These are phyloP conservation scores for Ramularia endophylla DNA, from an alignment of 2,329 filamentous ascomycete genomes.

Conservation along the genomic window DNA sequence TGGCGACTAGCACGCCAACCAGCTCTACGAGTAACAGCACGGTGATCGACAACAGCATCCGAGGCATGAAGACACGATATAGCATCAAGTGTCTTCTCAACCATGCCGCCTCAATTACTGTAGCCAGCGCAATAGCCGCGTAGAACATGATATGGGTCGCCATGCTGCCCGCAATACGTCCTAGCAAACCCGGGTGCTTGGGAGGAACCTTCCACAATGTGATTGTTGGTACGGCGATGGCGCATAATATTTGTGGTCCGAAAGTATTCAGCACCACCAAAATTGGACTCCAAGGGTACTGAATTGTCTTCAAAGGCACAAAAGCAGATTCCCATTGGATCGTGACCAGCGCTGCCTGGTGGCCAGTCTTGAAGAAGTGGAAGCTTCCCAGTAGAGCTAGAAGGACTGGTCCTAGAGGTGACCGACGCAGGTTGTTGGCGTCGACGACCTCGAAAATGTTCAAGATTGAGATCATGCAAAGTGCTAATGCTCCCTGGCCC, in stretches of 20 bases:
- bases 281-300: conserved; percentile 84
- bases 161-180: conserved; percentile 63
- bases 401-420: conserved; percentile 74
- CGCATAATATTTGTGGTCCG: conserved; percentile 79
- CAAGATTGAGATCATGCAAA: conserved; percentile 84
- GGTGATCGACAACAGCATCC: conserved; percentile 76
- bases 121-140: conserved; percentile 74
- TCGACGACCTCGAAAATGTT: conserved; percentile 63
- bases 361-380: conserved; percentile 96
- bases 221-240: conserved; percentile 70
- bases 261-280: conserved; percentile 82
- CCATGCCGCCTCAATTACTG: conserved; percentile 84
- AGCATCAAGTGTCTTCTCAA: conserved; percentile 91
- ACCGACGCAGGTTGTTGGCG: conserved; percentile 55
- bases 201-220: conserved; percentile 86
- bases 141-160: conserved; percentile 76
- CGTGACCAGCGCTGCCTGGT: conserved; percentile 78
- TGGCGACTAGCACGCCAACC: conserved; percentile 62
- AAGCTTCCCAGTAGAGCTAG: conserved; percentile 86
- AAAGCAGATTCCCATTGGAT: conserved; percentile 98
- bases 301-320: conserved; percentile 73
- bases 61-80: conserved; percentile 84
- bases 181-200: conserved; percentile 57
- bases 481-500: conserved; percentile 75
- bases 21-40: conserved; percentile 72